Percentiles rank a stretch among this genome's conserved stretches.
Evolutionary conservation across 192 early-diverging fungal species (phyloP).

Genomic region (Borealophlyctis nickersoniae): DNA sequence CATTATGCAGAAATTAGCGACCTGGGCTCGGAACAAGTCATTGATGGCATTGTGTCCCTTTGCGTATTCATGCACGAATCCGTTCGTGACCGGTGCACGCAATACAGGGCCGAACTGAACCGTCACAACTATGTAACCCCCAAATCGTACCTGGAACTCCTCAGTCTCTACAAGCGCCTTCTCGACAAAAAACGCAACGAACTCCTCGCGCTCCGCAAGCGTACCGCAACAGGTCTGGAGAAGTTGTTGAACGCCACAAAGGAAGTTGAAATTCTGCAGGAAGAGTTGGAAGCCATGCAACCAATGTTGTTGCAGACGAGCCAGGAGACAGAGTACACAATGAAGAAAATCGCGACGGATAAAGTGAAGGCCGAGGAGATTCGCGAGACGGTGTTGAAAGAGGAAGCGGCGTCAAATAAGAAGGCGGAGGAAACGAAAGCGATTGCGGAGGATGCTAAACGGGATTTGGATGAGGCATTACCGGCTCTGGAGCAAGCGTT

Average conservation of each 20-base stretch:
- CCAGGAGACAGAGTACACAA: conserved; percentile 59
- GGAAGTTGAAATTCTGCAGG: conserved; percentile 61
- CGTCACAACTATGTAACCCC: conserved; percentile 66
- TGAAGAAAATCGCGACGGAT: conserved; percentile 63
- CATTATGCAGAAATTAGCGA: conserved; percentile 47
- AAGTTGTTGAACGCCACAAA: conserved; percentile 58
- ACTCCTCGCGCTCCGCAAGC: conserved; percentile 46
- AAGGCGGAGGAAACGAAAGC: conserved; percentile 63
- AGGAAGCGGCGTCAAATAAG: conserved; percentile 53
- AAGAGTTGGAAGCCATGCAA: conserved; percentile 63
- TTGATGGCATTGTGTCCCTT: conserved; percentile 56
- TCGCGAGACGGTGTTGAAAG: conserved; percentile 49
- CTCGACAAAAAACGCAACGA: conserved; percentile 60
- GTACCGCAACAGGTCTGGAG: conserved; percentile 58
- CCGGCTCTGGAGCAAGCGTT: conserved; percentile 60
- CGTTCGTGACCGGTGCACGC: conserved; percentile 45
- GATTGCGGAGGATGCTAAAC: conserved; percentile 59
- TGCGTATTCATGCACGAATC: conserved; percentile 63
- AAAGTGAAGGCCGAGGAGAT: conserved; percentile 62
- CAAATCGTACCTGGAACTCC: conserved; percentile 57
- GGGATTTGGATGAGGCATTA: conserved; percentile 59
- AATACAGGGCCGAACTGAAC: conserved; percentile 56
- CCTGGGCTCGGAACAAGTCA: conserved; percentile 55
- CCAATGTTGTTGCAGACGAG: conserved; percentile 61
- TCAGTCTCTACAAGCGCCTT: conserved; percentile 53